These are phyloP conservation scores for Phytophthora melonis DNA, from an alignment of 352 stramenopile species.

Conservation along the genomic window DNA sequence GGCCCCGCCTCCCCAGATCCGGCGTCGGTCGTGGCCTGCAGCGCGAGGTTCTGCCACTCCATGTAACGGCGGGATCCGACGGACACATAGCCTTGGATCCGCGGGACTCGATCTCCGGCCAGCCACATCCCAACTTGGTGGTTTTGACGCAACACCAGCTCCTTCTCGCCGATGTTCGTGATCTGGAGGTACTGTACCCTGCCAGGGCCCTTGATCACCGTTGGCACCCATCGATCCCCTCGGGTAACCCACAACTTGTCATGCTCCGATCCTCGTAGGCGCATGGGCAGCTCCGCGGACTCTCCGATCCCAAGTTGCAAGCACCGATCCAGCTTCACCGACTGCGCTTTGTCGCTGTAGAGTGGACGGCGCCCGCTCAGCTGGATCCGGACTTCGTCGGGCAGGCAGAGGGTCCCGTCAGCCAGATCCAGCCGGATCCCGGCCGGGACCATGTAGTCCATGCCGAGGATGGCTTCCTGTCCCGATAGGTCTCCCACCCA, in stretches of 20 bases:
- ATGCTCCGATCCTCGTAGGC: background rate
- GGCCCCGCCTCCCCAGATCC: too few species aligned
- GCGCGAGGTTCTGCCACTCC: constrained; percentile 25
- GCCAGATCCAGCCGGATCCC: too few species aligned
- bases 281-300: background rate
- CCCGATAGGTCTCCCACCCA: too few species aligned
- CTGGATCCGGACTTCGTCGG: too few species aligned
- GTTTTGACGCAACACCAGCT: background rate
- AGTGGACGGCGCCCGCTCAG: too few species aligned
- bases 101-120: constrained; percentile 5
- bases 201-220: background rate
- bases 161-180: constrained; percentile 8
- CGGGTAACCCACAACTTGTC: constrained; percentile 20
- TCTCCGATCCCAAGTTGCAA: too few species aligned
- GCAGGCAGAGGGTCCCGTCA: too few species aligned
- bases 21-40: background rate
- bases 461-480: too few species aligned
- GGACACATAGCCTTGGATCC: constrained; percentile 17
- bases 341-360: constrained; percentile 1
- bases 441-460: too few species aligned
- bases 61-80: too few species aligned
- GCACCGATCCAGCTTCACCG: background rate
- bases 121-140: constrained; percentile 12
- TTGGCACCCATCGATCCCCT: constrained; percentile 10
- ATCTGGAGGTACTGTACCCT: constrained; percentile 5